Base-by-base conservation (phyloP, 345 rosid species). In the Hevea brasiliensis region DNA sequence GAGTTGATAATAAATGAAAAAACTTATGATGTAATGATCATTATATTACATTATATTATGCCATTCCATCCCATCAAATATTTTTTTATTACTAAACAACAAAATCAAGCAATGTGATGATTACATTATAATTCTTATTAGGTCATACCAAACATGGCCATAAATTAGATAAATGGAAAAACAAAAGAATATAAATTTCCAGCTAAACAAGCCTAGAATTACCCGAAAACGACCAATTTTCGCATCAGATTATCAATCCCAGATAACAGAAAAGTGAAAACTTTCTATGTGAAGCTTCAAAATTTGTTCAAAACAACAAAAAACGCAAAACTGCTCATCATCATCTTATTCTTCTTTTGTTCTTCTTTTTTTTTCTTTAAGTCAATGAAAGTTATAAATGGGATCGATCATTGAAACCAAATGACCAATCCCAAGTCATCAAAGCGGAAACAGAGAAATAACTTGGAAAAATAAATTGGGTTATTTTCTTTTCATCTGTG, bases 391-490 rank as follows among this genome's bases (percentile, higher is more conserved):
- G 6, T 20, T 26, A 50, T 6, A 48, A 13, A 58, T 59, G 35
- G 59, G 41, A 74, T 32, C 32, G 60, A 57, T 45, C 29, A 44
- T 54, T 17, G 12, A 40, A 48, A 35, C 1, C 48, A 14, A 57
- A 51, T 12, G 35, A 54, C 7, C 74, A 42, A 32, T n/a, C 74
- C 61, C 63, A 37, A 56, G 55, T 23, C 60, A 37, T 61, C 69
- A 76, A 47, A 64, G 23, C 15, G 4, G 24, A 32, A 32, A 32
- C 37, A 32, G 37, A 32, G 37, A 4, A 32, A 32, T 32, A 32
- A 32, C 37, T 32, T 4, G 37, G 37, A 4, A 32, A 32, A 32
- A 32, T 2, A 32, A 32, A 41, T 40, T 3, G 2, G 11, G 47
- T 44, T 2, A n/a, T 12, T 13, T 12, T 35, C 11, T 24, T 41